phyloP scores from a whole-genome alignment of 352 stramenopile species.

The Phytophthora hybrid region DNA sequence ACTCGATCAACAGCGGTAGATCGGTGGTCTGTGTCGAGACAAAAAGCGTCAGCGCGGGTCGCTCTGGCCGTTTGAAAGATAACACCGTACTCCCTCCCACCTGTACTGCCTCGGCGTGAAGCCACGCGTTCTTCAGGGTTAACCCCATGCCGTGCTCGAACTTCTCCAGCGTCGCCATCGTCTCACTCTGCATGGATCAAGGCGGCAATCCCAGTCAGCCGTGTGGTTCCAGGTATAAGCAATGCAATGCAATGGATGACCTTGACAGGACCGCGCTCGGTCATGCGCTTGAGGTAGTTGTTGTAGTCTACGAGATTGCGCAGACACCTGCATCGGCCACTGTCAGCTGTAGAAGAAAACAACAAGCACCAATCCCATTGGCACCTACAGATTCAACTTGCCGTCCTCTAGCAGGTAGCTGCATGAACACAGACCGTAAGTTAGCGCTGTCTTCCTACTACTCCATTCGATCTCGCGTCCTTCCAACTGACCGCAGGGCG shows the following conservation, averaged over 20 bases:
- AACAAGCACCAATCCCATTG: not conserved
- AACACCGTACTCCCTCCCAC: conserved; percentile 24
- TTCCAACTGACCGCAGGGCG: conserved; percentile 60
- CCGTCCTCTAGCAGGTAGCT: conserved; percentile 92
- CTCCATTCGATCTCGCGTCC: too few species aligned
- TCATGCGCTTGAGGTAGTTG: conserved; percentile 73
- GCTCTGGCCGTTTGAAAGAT: not conserved
- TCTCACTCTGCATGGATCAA: conserved; percentile 34
- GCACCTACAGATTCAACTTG: conserved; percentile 90
- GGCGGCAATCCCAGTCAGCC: not conserved
- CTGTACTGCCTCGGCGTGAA: conserved; percentile 90
- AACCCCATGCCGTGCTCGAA: conserved; percentile 92
- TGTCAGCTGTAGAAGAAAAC: not conserved
- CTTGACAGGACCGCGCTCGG: conserved; percentile 73
- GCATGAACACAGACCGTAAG: too few species aligned
- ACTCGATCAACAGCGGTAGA: conserved; percentile 89
- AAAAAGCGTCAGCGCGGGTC: not conserved
- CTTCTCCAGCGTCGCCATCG: conserved; percentile 75
- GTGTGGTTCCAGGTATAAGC: not conserved
- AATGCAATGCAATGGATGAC: conserved; percentile 24
- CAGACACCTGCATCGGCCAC: conserved; percentile 56
- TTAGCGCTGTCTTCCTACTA: not conserved
- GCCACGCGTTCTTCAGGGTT: conserved; percentile 91
- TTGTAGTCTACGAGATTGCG: conserved; percentile 88
- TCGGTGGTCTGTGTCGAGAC: conserved; percentile 76